Base-by-base conservation (phyloP, 306 rosid species). In the Rubus idaeus region DNA sequence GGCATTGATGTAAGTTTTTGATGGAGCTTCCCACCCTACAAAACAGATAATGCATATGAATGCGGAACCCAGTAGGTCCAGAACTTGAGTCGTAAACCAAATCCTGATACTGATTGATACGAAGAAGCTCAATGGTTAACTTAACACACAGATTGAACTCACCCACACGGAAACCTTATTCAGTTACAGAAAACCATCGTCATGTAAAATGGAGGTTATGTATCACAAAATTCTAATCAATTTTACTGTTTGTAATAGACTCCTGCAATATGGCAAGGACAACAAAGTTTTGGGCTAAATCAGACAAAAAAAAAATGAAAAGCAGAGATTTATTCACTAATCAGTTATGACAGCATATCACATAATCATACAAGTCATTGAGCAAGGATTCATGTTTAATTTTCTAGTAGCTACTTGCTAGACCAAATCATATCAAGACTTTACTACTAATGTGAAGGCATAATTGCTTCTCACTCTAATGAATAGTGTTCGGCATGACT, bases 321-420 rank as follows among this genome's bases (percentile, higher is more conserved):
- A 62, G 5, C 12, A 39, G 16, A 37, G 10, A 61, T 61, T 11
- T 5, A 30, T 61, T 30, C 42, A 39, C 12, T 16, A 6, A 9
- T 64, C 69, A 64, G 16, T 62, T 18, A 60, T 60, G 47, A 68
- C 71, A 83, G 73, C 45, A 80, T 5, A 46, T 69, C 45, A 50
- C 71, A 66, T 49, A 80, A 85, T 87, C 77, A 88, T 85, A 82
- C 14, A 58, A 65, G 77, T 76, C 78, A 79, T 60, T 86, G 68
- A 81, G 57, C 71, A 74, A 39, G 71, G 80, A 58, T 74, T 77
- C 74, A 77, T 68, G 79, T 77, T 74, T 63, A 73, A 11, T 13
- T 75, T 10, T 50, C 68, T 62, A 70, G 63, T 61, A 20, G 50
- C 49, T 13, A 21, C 60, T 69, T 56, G 73, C 68, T 42, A 75